Conservation (phyloP, 306 rosid species). For the Lathyrus oleraceus region DNA sequence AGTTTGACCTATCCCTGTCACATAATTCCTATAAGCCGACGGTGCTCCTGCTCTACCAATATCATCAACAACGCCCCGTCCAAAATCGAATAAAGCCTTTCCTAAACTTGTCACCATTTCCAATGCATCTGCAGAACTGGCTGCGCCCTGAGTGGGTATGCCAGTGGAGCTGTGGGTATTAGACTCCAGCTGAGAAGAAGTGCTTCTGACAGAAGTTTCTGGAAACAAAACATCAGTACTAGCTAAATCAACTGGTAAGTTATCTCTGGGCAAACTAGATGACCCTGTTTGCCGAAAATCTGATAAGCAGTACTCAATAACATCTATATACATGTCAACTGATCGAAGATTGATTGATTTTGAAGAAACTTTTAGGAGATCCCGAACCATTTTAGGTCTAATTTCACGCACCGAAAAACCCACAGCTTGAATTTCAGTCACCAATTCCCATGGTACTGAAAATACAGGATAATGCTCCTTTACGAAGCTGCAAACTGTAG, state of each 20-base stretch:
- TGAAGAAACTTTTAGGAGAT: conserved; percentile 69
- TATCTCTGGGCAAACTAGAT: conserved; percentile 47
- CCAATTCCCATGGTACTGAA: conserved; percentile 97
- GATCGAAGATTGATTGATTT: conserved; percentile 67
- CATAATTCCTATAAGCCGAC: conserved; percentile 46
- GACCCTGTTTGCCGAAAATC: conserved; percentile 58
- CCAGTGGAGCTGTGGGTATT: conserved; percentile 47
- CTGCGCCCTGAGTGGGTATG: conserved; percentile 53
- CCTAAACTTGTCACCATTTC: conserved; percentile 97
- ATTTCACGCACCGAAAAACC: conserved; percentile 79
- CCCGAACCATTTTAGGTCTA: conserved; percentile 95
- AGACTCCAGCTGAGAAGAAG: conserved; percentile 50
- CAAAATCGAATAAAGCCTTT: conserved; percentile 87
- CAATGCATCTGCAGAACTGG: conserved; percentile 95
- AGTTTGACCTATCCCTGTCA: conserved; percentile 48
- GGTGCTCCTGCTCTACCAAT: conserved; percentile 84
- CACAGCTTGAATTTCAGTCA: conserved; percentile 84
- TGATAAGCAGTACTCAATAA: conserved; percentile 93
- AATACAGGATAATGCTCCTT: conserved; percentile 98
- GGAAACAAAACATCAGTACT: conserved; percentile 32
- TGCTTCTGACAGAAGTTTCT: conserved; percentile 49
- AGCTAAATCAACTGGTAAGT: conserved; percentile 35
- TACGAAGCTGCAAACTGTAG: conserved; percentile 93
- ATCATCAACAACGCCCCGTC: conserved; percentile 95
- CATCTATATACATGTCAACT: conserved; percentile 87